Evolutionary conservation across 2,329 filamentous ascomycete species (phyloP), one percentile per base, ranked within the genome.

Genomic region (Hymenoscyphus fructigenus): DNA sequence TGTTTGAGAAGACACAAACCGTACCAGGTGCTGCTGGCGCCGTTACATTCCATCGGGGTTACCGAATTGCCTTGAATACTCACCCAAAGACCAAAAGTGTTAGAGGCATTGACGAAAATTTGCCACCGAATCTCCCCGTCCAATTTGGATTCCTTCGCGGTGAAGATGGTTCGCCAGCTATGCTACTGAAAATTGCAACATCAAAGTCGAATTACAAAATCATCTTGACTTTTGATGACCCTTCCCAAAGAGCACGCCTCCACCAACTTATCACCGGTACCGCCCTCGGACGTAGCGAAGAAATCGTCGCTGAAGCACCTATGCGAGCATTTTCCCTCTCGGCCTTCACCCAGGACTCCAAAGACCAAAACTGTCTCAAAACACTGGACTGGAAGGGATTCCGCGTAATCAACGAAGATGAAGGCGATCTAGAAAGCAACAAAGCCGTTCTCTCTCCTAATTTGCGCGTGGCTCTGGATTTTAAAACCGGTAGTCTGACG

Each of bases 91-190:
- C 88, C 60, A 92, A 93, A 75, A 91, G 90, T 0, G 79, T 96
- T 41, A 93, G 90, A 74, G 90, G 88, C 55, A 84, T 95, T 60
- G 89, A 88, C 65, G 91, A 95, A 74, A 81, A 84, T 15, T 84
- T 93, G 57, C 81, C 84, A 15, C 85, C 88, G 4, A 83, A 85
- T 23, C 79, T 84, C 26, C 91, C 92, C 0, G 82, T 96, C 57
- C 86, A 91, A 57, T 96, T 94, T 74, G 89, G 91, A 14, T 91
- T 93, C 72, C 80, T 93, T 68, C 86, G 89, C 9, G 87, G 86
- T 20, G 91, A 94, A 36, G 85, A 86, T 62, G 88, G 89, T 10
- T 82, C 85, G 87, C 7, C 82, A 92, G 70, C 85, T 32, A 66
- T 96, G 67, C 84, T 75, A 15, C 78, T 96, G 38, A 88, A 89